These are phyloP conservation scores for Penicillium salamii DNA, from an alignment of 495 filamentous ascomycete genomes.

Conservation along the genomic window DNA sequence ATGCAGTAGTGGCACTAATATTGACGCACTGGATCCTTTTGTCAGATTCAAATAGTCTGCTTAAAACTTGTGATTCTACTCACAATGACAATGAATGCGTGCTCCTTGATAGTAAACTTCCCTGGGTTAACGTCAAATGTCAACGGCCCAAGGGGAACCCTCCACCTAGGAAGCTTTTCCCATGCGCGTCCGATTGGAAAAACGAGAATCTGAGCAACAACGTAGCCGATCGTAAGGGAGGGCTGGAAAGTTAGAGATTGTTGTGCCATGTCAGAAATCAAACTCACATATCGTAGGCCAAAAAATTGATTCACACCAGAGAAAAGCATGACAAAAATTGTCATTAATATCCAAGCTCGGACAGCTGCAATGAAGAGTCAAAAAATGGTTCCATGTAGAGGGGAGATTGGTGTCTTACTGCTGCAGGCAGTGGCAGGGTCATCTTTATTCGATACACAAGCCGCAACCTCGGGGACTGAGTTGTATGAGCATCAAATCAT, in stretches of 20 bases:
- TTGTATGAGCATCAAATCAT: neutral
- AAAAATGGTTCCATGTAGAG: neutral
- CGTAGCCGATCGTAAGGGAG: conserved; percentile 68
- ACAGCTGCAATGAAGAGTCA: conserved; percentile 16
- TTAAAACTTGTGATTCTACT: conserved; percentile 15
- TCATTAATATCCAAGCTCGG: conserved; percentile 24
- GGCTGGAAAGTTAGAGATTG: conserved; percentile 51
- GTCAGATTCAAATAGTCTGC: neutral
- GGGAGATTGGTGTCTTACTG: conserved; percentile 13
- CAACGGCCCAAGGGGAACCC: conserved; percentile 57
- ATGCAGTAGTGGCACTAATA: conserved; percentile 41
- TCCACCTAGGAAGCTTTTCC: conserved; percentile 53
- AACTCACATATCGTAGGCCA: conserved; percentile 26
- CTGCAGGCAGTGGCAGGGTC: conserved; percentile 23
- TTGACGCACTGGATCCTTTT: conserved; percentile 22
- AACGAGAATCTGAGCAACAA: conserved; percentile 63
- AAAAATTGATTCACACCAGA: conserved; percentile 29
- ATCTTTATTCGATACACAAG: conserved; percentile 29
- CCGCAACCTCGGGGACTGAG: conserved; percentile 28
- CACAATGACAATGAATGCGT: conserved; percentile 67
- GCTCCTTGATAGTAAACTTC: conserved; percentile 68
- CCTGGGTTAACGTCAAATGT: conserved; percentile 55
- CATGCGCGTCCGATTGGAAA: conserved; percentile 49
- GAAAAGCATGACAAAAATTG: conserved; percentile 26
- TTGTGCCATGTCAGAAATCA: neutral